phyloP scores from a whole-genome alignment of 352 stramenopile genomes.

The Phytopythium cucurbitacearum region DNA sequence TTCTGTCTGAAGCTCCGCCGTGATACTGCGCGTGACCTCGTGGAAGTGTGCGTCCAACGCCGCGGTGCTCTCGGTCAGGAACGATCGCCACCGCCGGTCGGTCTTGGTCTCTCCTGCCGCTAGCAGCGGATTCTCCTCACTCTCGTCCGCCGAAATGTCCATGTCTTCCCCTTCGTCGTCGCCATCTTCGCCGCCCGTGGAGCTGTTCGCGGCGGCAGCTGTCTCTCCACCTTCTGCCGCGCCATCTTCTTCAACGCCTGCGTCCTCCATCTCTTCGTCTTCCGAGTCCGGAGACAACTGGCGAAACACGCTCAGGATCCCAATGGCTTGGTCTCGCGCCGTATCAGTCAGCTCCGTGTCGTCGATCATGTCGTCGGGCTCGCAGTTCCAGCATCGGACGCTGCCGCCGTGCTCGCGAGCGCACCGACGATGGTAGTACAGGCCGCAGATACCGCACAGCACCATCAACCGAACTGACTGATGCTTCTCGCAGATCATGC shows the following conservation, averaged over 20 bases:
- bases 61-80: conserved; percentile 58
- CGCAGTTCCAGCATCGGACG: conserved; percentile 70
- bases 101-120: conserved; percentile 17
- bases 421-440: conserved; percentile 73
- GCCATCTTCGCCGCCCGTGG: not conserved
- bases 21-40: conserved; percentile 45
- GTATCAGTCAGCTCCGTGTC: conserved; percentile 65
- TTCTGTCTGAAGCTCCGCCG: conserved; percentile 37
- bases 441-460: conserved; percentile 40
- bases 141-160: conserved; percentile 8
- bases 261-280: conserved; percentile 3
- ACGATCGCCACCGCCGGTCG: conserved; percentile 52
- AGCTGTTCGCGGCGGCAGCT: too few relatives aligned
- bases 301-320: conserved; percentile 42
- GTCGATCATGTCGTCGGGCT: conserved; percentile 70
- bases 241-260: conserved; percentile 6
- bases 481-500: conserved; percentile 55
- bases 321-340: conserved; percentile 32
- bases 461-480: conserved; percentile 28
- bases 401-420: conserved; percentile 69
- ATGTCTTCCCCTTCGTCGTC: conserved; percentile 12
- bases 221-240: not conserved
- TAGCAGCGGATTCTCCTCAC: conserved; percentile 12
- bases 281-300: conserved; percentile 13
- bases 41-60: conserved; percentile 38